These are phyloP conservation scores for Suhomyces ambrosiae DNA, from an alignment of 1,139 yeast species.

Conservation along the genomic window DNA sequence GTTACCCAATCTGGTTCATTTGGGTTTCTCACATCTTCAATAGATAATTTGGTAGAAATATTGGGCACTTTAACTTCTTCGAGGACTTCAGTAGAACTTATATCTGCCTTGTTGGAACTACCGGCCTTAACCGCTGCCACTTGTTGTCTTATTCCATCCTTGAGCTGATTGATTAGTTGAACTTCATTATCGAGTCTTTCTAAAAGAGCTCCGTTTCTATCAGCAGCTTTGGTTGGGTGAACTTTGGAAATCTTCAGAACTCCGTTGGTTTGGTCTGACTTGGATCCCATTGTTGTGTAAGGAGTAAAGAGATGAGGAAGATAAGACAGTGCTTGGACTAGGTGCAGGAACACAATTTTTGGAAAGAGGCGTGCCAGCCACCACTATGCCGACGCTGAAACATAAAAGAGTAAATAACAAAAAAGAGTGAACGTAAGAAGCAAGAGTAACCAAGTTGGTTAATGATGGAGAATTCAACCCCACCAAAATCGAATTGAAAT, in stretches of 20 bases:
- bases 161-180: constrained; percentile 32
- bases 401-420: too few relatives aligned
- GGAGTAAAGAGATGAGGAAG: background rate
- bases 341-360: too few relatives aligned
- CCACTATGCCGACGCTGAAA: too few relatives aligned
- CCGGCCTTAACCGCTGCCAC: constrained; percentile 9
- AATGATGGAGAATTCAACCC: too few relatives aligned
- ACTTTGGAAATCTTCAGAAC: constrained; percentile 4
- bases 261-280: background rate
- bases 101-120: too few relatives aligned
- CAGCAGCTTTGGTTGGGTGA: background rate
- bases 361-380: too few relatives aligned
- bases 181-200: constrained; percentile 44
- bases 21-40: constrained; percentile 2
- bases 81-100: too few relatives aligned
- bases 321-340: background rate
- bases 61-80: too few relatives aligned
- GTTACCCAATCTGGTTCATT: constrained; percentile 18
- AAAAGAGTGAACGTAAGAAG: too few relatives aligned
- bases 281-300: background rate
- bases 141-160: constrained; percentile 17
- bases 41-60: background rate
- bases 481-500: too few relatives aligned
- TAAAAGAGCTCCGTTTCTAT: constrained; percentile 22
- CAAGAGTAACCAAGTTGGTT: too few relatives aligned